phyloP scores from a whole-genome alignment of 441 rosid genomes.

The Gossypium aridum region DNA sequence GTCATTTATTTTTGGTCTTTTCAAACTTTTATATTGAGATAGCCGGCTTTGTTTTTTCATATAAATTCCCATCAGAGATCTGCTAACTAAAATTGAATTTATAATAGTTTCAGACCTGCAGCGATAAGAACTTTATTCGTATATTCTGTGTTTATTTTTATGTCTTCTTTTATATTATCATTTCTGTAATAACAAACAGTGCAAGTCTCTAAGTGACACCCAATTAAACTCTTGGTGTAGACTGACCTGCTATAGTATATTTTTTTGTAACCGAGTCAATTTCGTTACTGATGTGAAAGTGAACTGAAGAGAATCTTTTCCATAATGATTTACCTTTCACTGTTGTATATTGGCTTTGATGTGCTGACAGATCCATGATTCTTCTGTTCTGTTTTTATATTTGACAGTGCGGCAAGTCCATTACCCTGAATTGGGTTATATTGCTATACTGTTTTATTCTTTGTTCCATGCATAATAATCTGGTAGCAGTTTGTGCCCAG shows the following conservation, averaged over 20 bases:
- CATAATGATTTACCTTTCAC: neutral
- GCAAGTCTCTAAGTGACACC: neutral
- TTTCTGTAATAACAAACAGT: neutral
- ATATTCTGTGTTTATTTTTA: neutral
- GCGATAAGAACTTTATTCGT: neutral
- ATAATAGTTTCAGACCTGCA: neutral
- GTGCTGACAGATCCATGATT: neutral
- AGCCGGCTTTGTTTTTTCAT: neutral
- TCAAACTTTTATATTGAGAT: neutral
- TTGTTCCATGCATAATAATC: neutral
- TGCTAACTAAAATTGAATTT: neutral
- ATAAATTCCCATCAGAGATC: neutral
- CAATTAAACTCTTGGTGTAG: neutral
- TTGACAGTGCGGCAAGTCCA: neutral
- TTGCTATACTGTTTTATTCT: neutral
- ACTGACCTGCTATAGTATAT: neutral
- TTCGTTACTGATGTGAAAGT: neutral
- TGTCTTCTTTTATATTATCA: neutral
- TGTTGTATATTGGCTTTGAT: neutral
- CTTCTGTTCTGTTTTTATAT: neutral
- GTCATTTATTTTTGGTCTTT: neutral
- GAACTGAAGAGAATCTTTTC: neutral
- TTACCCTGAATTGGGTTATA: neutral
- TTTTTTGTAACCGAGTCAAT: neutral
- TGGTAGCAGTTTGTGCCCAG: neutral